Percentiles rank a stretch among this genome's conserved stretches.
Conservation (phyloP, 2,329 filamentous ascomycete genomes). For the Pseudogymnoascus sp. region DNA sequence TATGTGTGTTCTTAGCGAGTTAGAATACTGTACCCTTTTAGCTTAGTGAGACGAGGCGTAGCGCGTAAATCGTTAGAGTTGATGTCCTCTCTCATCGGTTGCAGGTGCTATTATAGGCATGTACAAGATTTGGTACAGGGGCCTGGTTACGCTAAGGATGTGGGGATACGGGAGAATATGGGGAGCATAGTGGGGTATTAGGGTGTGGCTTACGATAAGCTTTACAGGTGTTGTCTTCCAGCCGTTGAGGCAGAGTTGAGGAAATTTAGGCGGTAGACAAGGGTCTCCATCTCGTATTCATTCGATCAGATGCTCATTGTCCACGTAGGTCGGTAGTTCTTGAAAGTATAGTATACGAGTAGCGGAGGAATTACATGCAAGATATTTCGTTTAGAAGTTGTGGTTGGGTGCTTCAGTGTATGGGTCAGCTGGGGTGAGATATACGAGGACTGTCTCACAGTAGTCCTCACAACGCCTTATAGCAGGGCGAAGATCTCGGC, state of each 20-base stretch:
- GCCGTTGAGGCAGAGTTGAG: conserved; percentile 44
- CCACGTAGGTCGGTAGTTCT: not conserved
- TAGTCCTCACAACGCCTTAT: not conserved
- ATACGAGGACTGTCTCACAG: not conserved
- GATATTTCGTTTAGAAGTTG: not conserved
- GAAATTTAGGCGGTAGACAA: conserved; percentile 33
- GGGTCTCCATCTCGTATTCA: not conserved
- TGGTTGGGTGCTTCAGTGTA: not conserved
- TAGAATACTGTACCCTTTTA: too few species aligned
- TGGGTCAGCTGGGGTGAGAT: not conserved
- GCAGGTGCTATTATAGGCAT: too few species aligned
- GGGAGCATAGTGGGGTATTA: conserved; percentile 26
- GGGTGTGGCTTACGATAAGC: conserved; percentile 45
- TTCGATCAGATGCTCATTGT: not conserved
- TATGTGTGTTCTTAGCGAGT: too few species aligned
- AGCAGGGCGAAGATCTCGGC: not conserved
- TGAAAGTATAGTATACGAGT: not conserved
- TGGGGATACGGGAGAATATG: too few species aligned
- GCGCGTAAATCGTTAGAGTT: too few species aligned
- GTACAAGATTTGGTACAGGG: too few species aligned
- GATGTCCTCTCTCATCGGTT: too few species aligned
- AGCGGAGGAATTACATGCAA: not conserved
- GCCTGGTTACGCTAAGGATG: too few species aligned
- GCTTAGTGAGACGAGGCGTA: too few species aligned
- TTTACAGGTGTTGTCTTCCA: conserved; percentile 41